These are phyloP conservation scores for sweet orange (Citrus sinensis) DNA, from an alignment of 345 rosid species.

Conservation along the genomic window DNA sequence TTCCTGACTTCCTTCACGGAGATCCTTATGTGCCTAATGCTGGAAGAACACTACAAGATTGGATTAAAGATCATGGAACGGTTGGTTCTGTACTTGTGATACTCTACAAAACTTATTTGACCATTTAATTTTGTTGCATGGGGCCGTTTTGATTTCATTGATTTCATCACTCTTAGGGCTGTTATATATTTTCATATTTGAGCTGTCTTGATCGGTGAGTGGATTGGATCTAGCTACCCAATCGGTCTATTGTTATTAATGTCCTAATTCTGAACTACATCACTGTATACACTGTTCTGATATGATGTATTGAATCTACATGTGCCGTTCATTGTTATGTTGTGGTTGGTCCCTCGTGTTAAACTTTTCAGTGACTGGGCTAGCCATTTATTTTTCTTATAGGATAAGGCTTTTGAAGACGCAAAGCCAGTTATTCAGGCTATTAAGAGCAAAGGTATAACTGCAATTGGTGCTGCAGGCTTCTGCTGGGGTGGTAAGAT, in stretches of 20 bases:
- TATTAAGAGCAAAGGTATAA: slow-evolving; percentile 54
- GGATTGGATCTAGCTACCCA: background rate
- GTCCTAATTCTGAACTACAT: background rate
- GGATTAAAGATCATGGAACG: slow-evolving; percentile 63
- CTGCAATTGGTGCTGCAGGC: slow-evolving; percentile 57
- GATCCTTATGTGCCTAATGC: slow-evolving; percentile 51
- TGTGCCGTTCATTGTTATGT: too few species aligned
- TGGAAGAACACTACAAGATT: slow-evolving; percentile 41
- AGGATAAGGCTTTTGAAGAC: slow-evolving; percentile 78
- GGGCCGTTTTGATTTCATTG: too few species aligned
- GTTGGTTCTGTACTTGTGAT: slow-evolving; percentile 39
- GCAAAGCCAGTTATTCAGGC: slow-evolving; percentile 60
- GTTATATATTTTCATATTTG: background rate
- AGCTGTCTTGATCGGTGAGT: background rate
- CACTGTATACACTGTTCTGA: background rate
- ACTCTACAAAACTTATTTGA: background rate
- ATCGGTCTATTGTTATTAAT: background rate
- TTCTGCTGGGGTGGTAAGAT: slow-evolving; percentile 75
- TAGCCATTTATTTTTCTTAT: slow-evolving; percentile 3
- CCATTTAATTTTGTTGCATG: background rate
- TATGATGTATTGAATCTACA: background rate
- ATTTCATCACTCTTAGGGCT: background rate
- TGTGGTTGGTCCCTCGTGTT: background rate
- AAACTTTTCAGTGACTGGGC: background rate
- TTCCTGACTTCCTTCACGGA: slow-evolving; percentile 66